Evolutionary conservation across 2,329 filamentous ascomycete genomes (phyloP).

Genomic region (Neopestalotiopsis sp.): DNA sequence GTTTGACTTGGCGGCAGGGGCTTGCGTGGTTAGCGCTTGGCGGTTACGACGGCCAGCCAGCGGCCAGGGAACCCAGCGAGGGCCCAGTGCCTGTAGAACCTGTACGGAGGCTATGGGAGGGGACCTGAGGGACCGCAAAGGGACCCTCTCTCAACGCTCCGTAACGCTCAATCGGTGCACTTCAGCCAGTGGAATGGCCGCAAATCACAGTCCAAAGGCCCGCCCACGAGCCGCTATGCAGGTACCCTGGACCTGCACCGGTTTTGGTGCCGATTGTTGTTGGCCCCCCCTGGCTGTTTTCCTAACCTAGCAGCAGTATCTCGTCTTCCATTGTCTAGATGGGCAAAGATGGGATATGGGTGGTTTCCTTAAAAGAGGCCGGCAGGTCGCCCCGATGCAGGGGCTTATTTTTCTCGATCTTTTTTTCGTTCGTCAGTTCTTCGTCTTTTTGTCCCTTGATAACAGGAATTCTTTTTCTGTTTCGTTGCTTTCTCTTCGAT

Average conservation of each 20-base stretch:
- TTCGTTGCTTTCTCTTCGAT: conserved; percentile 9
- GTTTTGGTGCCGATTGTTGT: neutral
- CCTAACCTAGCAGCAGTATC: neutral
- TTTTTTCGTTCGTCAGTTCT: conserved; percentile 8
- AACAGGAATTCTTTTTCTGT: conserved; percentile 1
- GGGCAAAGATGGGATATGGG: conserved; percentile 1
- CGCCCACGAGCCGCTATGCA: conserved; percentile 10
- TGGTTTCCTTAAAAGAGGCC: conserved; percentile 12
- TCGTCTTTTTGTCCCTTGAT: conserved; percentile 11
- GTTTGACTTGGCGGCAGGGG: conserved; percentile 33
- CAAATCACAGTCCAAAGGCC: neutral
- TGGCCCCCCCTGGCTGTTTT: neutral
- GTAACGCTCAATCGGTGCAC: conserved; percentile 9
- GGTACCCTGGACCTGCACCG: conserved; percentile 5
- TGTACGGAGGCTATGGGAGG: neutral
- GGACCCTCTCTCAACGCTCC: neutral
- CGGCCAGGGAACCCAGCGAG: neutral
- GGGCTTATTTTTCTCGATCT: neutral
- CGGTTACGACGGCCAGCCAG: conserved; percentile 10
- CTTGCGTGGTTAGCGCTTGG: conserved; percentile 23
- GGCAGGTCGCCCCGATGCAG: neutral
- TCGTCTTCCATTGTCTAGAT: conserved; percentile 7
- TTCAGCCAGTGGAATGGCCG: conserved; percentile 9
- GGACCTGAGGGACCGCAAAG: neutral
- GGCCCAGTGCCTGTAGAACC: neutral